Evolutionary conservation across 2,329 filamentous ascomycete genomes (phyloP), one percentile per base, ranked within the genome.

Genomic region (Colletotrichum musae): DNA sequence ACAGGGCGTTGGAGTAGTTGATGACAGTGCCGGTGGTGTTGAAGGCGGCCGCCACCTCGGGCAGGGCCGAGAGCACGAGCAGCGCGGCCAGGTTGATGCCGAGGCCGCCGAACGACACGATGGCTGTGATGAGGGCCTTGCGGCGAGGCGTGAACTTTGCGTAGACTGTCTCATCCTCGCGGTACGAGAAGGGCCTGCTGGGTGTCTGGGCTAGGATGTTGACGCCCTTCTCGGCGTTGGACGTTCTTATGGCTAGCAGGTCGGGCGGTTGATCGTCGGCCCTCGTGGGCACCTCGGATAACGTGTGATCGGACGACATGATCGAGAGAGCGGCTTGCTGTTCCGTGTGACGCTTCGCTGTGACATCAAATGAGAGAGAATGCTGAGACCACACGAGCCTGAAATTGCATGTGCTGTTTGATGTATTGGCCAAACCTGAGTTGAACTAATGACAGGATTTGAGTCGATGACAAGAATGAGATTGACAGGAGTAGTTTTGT

Each of bases 21-120:
- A 93, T 89, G 64, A 94, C 86, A 7, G 87, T 87, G 4, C 90
- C 91, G 0, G 88, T 91, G 0, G 91, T 93, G 52, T 83, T 72
- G 76, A 88, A 94, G 5, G 88, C 89, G 3, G 77, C 77, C 1
- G 92, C 92, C 5, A 95, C 90, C 77, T 95, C 93, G 1, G 93
- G 92, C 2, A 92, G 88, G 4, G 92, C 93, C 1, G 92, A 87
- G 13, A 95, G 80, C 9, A 95, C 67, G 4, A 70, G 26, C 13
- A 70, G 58, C 9, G 67, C 45, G n/a, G 67, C 67, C 16, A 70
- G 36, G 63, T 70, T 70, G 62, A 70, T 60, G 16, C 62, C 57
- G 4, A 70, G 63, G 4, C 67, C 67, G 18, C 56, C 67, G 2
- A 70, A 70, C 2, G 67, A 70, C 13, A 76, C 67, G 12, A 74